Evolutionary conservation across 164 flowering plant genomes (phyloP), one percentile per base, ranked within the genome.

Genomic region (Stephania japonica): DNA sequence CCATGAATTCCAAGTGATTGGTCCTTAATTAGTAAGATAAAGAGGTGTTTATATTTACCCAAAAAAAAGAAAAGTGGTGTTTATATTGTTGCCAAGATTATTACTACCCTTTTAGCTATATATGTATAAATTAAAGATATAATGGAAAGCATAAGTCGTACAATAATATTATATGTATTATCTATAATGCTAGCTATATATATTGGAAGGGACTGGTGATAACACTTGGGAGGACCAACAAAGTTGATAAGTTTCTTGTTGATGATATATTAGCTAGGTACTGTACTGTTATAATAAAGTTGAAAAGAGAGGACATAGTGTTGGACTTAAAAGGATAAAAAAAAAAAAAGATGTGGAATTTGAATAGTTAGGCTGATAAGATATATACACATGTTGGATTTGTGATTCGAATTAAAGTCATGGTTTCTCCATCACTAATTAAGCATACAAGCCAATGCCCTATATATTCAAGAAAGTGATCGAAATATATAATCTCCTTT

Each of bases 401-500:
- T 63, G 38, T 63, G 38, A 62, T 63, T 63, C 66, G 9, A 32
- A 1, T 32, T 32, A 38, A 67, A 67, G 47, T 42, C 53, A 43
- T 18, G 12, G 44, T 21, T 32, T 68, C 75, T 69, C 41, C 71
- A 75, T 73, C 61, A 71, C 68, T 56, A 47, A 47, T 47, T 76
- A 73, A 75, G 75, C 74, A 32, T 32, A 73, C 61, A 25, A 70
- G 53, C 42, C 73, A 66, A 77, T n/a, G 79, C 38, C 38, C 38
- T 32, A 32, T 4, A 32, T 32, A 32, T 32, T n/a, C n/a, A 32
- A 32, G 38, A 32, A 32, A 32, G 38, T 32, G 38, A 32, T 32
- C 2, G 4, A 4, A 32, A 32, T 32, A 32, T 32, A 32, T 32
- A 78, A 78, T 77, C 76, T 75, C 66, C 65, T 73, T 68, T 44